Evolutionary conservation across 345 rosid species (phyloP).

Genomic region (Microthlaspi erraticum): DNA sequence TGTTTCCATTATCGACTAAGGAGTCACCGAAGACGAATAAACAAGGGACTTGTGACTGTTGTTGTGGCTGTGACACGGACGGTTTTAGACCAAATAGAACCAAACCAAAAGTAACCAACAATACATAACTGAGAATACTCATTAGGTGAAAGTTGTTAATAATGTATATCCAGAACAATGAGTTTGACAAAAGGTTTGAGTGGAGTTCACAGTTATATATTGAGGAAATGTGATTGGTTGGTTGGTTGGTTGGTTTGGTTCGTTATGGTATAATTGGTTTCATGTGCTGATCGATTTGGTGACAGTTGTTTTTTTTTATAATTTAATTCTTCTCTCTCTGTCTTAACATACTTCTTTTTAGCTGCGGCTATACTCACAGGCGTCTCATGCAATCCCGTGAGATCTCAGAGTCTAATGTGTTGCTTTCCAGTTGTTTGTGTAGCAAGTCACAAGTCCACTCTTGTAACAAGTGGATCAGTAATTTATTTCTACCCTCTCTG

Average conservation of each 20-base stretch:
- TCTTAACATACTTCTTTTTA: constrained; percentile 24
- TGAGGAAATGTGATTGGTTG: constrained; percentile 28
- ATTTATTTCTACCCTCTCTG: background rate
- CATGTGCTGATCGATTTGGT: constrained; percentile 31
- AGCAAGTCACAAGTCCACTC: constrained; percentile 37
- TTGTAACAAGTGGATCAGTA: constrained; percentile 27
- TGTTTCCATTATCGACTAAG: constrained; percentile 91
- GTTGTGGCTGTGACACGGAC: constrained; percentile 51
- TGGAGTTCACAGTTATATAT: constrained; percentile 25
- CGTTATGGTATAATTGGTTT: constrained; percentile 35
- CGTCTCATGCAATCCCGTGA: constrained; percentile 45
- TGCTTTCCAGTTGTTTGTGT: constrained; percentile 44
- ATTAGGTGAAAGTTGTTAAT: constrained; percentile 6
- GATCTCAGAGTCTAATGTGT: constrained; percentile 23
- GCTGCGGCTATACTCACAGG: constrained; percentile 41
- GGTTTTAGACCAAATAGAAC: constrained; percentile 35
- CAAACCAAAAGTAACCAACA: constrained; percentile 37
- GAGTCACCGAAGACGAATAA: constrained; percentile 93
- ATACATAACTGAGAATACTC: constrained; percentile 27
- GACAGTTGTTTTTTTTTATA: constrained; percentile 25
- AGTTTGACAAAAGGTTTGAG: constrained; percentile 25
- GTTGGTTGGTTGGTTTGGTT: constrained; percentile 44
- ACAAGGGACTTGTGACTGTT: constrained; percentile 69
- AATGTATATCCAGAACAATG: constrained; percentile 15
- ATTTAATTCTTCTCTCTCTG: background rate